Conservation (phyloP, 768 basidiomycete genomes). For the Termitomyces heimii region DNA sequence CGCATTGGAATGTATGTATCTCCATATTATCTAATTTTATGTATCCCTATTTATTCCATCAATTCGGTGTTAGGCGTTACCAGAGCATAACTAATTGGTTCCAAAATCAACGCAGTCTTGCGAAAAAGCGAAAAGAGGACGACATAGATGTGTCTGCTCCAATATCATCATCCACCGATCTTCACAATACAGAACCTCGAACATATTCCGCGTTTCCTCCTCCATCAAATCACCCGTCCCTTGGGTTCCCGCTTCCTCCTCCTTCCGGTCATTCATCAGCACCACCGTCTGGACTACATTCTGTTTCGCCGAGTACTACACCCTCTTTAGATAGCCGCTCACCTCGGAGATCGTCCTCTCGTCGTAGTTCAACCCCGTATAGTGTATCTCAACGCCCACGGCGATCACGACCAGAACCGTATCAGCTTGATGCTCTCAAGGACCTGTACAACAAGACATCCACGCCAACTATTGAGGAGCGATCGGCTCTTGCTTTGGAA, state of each 20-base stretch:
- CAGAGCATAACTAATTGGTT: slow-evolving; percentile 85
- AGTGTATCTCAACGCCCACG: slow-evolving; percentile 45
- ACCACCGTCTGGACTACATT: slow-evolving; percentile 20
- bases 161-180: slow-evolving; percentile 24
- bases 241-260: slow-evolving; percentile 26
- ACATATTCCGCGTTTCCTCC: slow-evolving; percentile 46
- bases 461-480: slow-evolving; percentile 77
- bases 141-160: slow-evolving; percentile 28
- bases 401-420: slow-evolving; percentile 73
- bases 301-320: slow-evolving; percentile 32
- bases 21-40: slow-evolving; percentile 22
- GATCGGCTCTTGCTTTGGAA: slow-evolving; percentile 64
- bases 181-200: slow-evolving; percentile 28
- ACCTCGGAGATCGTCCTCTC: slow-evolving; percentile 31
- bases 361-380: slow-evolving; percentile 41
- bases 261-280: slow-evolving; percentile 26
- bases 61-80: slow-evolving; percentile 49
- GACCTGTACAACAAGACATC: slow-evolving; percentile 60
- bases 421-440: slow-evolving; percentile 72
- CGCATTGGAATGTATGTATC: slow-evolving; percentile 68
- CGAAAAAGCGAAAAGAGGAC: slow-evolving; percentile 66
- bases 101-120: slow-evolving; percentile 77
- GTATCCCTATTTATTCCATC: slow-evolving; percentile 21
- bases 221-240: slow-evolving; percentile 40
- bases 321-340: slow-evolving; percentile 32